Percentiles rank a stretch among this genome's conserved stretches.
These are phyloP conservation scores for Leccinum broughii DNA, from an alignment of 768 basidiomycete species.

Conservation along the genomic window DNA sequence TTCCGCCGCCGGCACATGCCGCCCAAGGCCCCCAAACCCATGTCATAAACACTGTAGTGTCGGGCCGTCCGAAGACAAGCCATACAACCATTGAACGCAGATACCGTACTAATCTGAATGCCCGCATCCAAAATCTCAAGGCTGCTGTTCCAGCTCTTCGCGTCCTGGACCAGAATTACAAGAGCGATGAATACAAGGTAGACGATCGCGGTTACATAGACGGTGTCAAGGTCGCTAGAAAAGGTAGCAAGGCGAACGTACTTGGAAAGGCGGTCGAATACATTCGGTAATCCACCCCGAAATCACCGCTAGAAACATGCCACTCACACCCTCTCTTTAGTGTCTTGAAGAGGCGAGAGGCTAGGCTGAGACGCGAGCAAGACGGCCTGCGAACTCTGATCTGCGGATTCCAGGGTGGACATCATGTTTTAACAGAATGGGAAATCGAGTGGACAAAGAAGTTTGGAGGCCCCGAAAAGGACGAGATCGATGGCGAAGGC, in stretches of 20 bases:
- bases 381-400: slow-evolving; percentile 71
- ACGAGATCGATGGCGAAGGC: slow-evolving; percentile 55
- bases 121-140: slow-evolving; percentile 78
- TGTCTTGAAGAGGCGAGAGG: slow-evolving; percentile 79
- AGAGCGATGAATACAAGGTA: slow-evolving; percentile 49
- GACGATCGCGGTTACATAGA: slow-evolving; percentile 87
- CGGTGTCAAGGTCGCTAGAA: slow-evolving; percentile 89
- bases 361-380: slow-evolving; percentile 70
- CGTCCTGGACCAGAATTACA: slow-evolving; percentile 59
- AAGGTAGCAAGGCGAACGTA: slow-evolving; percentile 89
- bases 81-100: slow-evolving; percentile 89
- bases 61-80: slow-evolving; percentile 61
- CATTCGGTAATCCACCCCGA: slow-evolving; percentile 51
- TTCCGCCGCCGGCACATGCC: slow-evolving; percentile 32
- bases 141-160: slow-evolving; percentile 83
- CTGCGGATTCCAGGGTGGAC: slow-evolving; percentile 71
- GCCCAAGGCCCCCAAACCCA: slow-evolving; percentile 27
- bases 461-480: slow-evolving; percentile 78
- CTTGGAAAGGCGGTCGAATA: slow-evolving; percentile 91
- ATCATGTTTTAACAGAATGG: slow-evolving; percentile 70
- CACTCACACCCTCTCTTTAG: slow-evolving; percentile 34
- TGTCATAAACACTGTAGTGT: slow-evolving; percentile 18
- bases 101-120: slow-evolving; percentile 87
- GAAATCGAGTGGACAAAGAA: slow-evolving; percentile 70
- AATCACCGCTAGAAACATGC: not conserved